Base-by-base conservation (phyloP, 164 flowering plant genomes). In the Santalum album region DNA sequence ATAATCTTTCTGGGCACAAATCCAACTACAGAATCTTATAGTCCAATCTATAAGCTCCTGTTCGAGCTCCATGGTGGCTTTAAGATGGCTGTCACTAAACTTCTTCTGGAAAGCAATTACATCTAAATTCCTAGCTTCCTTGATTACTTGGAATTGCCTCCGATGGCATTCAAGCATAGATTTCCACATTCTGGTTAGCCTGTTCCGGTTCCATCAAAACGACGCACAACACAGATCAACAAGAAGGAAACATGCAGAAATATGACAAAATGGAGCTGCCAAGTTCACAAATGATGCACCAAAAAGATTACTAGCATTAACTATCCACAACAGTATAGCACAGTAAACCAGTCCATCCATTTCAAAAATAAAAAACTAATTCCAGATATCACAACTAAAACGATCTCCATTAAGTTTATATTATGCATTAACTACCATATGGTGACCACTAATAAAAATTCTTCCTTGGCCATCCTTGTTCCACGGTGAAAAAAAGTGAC, bases 121-220 rank as follows among this genome's bases (percentile, higher is more conserved):
- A 65, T 79, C 85, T 47, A 84, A 64, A 21, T 58, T 51, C 63
- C 61, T 72, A 39, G 80, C 80, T 65, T 74, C 77, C 49, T 50
- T 73, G 45, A 84, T 73, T 25, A 72, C 87, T 66, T 62, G 66
- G 44, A 72, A 73, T 53, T 84, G 90, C 57, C 23, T 69, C 19
- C 48, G 78, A 56, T 84, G 90, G 62, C 90, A 81, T 14, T 81
- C 85, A 49, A 84, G 85, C 87, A 84, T 79, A 18, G 61, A 61
- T 62, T 67, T 76, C 90, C 90, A 84, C 85, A 84, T 81, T 62
- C 81, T 69, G 12, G 71, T 61, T 43, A 81, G 65, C 75, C 90
- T 84, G 70, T 61, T 51, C 19, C 12, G 51, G 57, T 10, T 24
- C 23, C 24, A 60, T 12, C 56, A 46, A n/a, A 17, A 34, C 35